Evolutionary conservation across 2,329 filamentous ascomycete genomes (phyloP), one percentile per base, ranked within the genome.

Genomic region (Nothophoma quercina): DNA sequence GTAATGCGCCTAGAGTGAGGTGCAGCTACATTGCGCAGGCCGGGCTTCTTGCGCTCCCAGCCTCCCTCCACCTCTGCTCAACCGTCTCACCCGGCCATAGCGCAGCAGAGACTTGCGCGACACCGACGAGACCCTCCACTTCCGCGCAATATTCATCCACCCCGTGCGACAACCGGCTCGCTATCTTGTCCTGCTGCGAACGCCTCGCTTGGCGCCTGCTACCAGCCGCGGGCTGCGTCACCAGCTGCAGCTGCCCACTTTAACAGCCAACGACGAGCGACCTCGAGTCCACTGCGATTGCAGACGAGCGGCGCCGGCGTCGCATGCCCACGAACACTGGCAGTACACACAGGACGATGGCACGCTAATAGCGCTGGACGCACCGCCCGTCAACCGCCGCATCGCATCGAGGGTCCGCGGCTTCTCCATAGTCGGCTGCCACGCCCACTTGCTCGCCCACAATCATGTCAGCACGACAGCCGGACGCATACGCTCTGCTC

Each of bases 401-500:
- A 21, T 36, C 19, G 48, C 42, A 21, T 36, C 45, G 39, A 19
- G 30, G 9, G 28, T 19, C 4, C 23, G 39, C 30, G 22, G 43
- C 28, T 22, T 13, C 18, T 7, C 19, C 18, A 22, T 42, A 49
- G 15, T 13, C 18, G 19, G 15, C 32, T 22, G n/a, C 32, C 2
- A 2, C 19, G 39, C 18, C n/a, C 40, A n/a, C 54, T 21, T 29
- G n/a, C n/a, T 39, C 26, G 51, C 46, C 44, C 39, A 25, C 49
- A 19, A 60, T 34, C 54, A 72, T 73, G 70, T 39, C 50, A 10
- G 32, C 36, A 21, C 49, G 49, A n/a, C 60, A 48, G 56, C 46
- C 67, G 2, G 60, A 66, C 52, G 52, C 65, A 32, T 69, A 70
- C 60, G 56, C 63, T 22, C 51, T 68, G 54, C 70, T 73, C 45